These are phyloP conservation scores for Sporobolomyces roseus DNA, from an alignment of 768 basidiomycete genomes.

Conservation along the genomic window DNA sequence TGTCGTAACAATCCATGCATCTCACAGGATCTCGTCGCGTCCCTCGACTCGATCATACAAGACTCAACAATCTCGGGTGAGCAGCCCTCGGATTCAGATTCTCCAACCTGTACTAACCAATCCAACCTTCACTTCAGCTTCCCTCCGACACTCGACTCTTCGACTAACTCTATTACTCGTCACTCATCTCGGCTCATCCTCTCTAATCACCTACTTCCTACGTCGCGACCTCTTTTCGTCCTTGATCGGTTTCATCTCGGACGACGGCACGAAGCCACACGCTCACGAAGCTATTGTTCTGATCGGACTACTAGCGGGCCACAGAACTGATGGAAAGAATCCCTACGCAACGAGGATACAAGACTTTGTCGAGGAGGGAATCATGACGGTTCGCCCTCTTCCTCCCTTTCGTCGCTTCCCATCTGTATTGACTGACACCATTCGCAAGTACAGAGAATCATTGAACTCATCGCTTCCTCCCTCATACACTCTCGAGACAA, in stretches of 20 bases:
- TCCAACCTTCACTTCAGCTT: slow-evolving; percentile 1
- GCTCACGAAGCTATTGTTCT: slow-evolving; percentile 37
- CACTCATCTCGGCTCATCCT: slow-evolving; percentile 24
- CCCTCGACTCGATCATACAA: slow-evolving; percentile 35
- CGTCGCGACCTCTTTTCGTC: slow-evolving; percentile 45
- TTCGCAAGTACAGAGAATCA: slow-evolving; percentile 41
- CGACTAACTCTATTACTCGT: slow-evolving; percentile 39
- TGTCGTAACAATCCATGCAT: background rate
- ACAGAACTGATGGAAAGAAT: slow-evolving; percentile 24
- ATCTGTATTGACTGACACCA: too few species aligned
- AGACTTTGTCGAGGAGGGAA: slow-evolving; percentile 43
- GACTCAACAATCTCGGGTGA: background rate
- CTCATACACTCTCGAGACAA: background rate
- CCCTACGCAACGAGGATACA: slow-evolving; percentile 42
- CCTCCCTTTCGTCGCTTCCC: too few species aligned
- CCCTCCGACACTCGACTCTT: slow-evolving; percentile 31
- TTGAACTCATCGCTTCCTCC: slow-evolving; percentile 21
- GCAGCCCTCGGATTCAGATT: too few species aligned
- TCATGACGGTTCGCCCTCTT: slow-evolving; percentile 32
- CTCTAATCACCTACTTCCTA: slow-evolving; percentile 42
- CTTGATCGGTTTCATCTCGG: slow-evolving; percentile 35
- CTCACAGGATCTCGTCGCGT: slow-evolving; percentile 40
- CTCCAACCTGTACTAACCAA: background rate
- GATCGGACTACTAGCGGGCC: slow-evolving; percentile 41
- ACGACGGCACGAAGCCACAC: slow-evolving; percentile 20